Conservation (phyloP, 306 rosid species). For the Leucaena leucocephala region DNA sequence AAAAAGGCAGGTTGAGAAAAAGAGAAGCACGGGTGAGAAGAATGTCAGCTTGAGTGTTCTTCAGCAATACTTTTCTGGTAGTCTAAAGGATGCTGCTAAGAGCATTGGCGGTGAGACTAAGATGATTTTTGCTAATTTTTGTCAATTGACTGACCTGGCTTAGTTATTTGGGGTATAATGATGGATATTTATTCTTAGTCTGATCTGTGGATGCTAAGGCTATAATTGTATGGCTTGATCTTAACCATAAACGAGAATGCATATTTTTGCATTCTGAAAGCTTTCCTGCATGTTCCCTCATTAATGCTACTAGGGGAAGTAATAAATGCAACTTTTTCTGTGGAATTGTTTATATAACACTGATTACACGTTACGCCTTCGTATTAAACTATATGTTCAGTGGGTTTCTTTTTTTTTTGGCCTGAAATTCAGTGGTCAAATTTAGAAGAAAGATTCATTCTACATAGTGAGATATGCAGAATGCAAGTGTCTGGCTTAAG, state of each 20-base stretch:
- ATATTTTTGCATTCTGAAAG: not conserved
- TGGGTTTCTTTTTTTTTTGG: not conserved
- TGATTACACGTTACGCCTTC: conserved; percentile 29
- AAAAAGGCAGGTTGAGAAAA: conserved; percentile 75
- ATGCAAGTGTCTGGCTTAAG: conserved; percentile 16
- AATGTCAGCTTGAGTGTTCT: conserved; percentile 90
- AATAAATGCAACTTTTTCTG: conserved; percentile 10
- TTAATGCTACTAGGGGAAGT: conserved; percentile 9
- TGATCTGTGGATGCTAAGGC: conserved; percentile 1
- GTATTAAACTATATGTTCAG: conserved; percentile 12
- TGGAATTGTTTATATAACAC: conserved; percentile 21
- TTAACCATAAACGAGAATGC: conserved; percentile 24
- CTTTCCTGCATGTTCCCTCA: not conserved
- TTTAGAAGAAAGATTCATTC: conserved; percentile 1
- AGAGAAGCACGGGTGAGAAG: conserved; percentile 73
- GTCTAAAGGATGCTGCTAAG: conserved; percentile 96
- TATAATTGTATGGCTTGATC: conserved; percentile 16
- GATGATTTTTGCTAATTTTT: conserved; percentile 19
- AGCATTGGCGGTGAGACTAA: conserved; percentile 85
- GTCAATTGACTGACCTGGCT: not conserved
- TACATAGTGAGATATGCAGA: conserved; percentile 11
- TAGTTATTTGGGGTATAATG: conserved; percentile 33
- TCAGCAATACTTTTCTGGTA: conserved; percentile 92
- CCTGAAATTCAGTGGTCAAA: not conserved
- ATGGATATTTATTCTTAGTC: conserved; percentile 14